phyloP scores from a whole-genome alignment of 441 rosid species.

The Corymbia citriodora region DNA sequence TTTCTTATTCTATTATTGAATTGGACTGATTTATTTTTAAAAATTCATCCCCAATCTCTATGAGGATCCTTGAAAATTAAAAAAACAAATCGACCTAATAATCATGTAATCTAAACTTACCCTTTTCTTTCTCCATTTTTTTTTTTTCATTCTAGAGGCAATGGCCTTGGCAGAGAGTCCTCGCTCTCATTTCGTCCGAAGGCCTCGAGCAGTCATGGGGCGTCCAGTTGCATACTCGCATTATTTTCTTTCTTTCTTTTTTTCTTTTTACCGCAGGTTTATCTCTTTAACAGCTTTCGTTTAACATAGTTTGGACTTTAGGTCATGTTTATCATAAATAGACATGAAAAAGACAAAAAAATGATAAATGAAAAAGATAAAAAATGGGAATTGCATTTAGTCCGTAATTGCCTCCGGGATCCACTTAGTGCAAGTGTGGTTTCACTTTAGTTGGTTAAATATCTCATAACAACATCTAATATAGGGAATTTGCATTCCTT shows the following conservation, averaged over 20 bases:
- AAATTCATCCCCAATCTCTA: background rate
- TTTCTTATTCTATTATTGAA: background rate
- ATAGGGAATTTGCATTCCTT: background rate
- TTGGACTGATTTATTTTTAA: background rate
- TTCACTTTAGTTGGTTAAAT: background rate
- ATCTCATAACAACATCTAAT: background rate
- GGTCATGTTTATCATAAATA: background rate
- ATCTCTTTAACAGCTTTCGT: background rate
- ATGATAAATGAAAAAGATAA: background rate
- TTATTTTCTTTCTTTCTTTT: background rate
- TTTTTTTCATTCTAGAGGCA: background rate
- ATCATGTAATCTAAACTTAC: background rate
- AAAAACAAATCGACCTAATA: background rate
- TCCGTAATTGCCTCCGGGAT: rapidly evolving
- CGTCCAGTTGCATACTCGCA: background rate
- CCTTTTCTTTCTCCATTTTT: background rate
- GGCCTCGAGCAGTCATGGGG: background rate
- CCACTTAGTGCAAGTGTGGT: background rate
- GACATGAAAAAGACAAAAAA: background rate
- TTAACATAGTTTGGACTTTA: background rate
- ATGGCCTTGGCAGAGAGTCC: background rate
- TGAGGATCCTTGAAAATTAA: background rate
- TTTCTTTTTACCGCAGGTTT: background rate
- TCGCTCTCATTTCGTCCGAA: background rate
- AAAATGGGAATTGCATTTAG: background rate